Conservation (phyloP, 768 basidiomycete species). For the Lactarius vividus region DNA sequence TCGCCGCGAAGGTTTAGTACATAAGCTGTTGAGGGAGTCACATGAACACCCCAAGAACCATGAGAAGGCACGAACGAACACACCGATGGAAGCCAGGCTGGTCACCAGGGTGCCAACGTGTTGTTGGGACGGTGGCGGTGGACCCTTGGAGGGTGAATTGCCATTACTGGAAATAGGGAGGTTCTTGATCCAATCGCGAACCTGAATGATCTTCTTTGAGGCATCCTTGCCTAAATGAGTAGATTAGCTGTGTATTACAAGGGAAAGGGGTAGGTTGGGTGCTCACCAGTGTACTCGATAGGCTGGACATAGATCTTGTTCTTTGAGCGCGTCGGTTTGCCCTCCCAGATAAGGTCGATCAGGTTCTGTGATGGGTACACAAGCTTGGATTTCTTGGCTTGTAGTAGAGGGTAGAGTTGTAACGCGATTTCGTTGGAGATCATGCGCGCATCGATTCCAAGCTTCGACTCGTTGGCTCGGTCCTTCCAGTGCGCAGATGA, state of each 20-base stretch:
- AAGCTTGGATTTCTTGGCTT: constrained; percentile 56
- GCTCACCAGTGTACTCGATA: constrained; percentile 62
- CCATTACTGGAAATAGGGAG: constrained; percentile 58
- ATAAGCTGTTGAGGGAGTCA: constrained; percentile 54
- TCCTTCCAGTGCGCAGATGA: constrained; percentile 34
- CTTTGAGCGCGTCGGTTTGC: constrained; percentile 67
- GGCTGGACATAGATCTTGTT: constrained; percentile 66
- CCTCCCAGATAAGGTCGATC: constrained; percentile 77
- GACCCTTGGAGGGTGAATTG: constrained; percentile 59
- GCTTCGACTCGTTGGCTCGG: constrained; percentile 44
- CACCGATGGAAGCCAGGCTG: constrained; percentile 69
- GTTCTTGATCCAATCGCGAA: constrained; percentile 66
- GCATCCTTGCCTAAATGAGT: constrained; percentile 54
- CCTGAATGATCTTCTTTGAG: constrained; percentile 60
- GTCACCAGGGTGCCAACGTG: constrained; percentile 68
- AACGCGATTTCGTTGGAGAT: constrained; percentile 70
- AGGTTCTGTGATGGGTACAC: constrained; percentile 82
- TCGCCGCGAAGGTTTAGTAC: constrained; percentile 84
- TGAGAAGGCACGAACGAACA: constrained; percentile 28
- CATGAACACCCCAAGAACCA: constrained; percentile 13
- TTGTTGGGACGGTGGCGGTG: constrained; percentile 58
- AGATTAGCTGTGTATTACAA: neutral
- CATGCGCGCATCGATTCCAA: constrained; percentile 86
- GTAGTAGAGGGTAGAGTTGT: constrained; percentile 55
- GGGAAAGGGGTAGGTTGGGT: constrained; percentile 5